Base-by-base conservation (phyloP, 805 yeast species). In the Starmerella floricola region DNA sequence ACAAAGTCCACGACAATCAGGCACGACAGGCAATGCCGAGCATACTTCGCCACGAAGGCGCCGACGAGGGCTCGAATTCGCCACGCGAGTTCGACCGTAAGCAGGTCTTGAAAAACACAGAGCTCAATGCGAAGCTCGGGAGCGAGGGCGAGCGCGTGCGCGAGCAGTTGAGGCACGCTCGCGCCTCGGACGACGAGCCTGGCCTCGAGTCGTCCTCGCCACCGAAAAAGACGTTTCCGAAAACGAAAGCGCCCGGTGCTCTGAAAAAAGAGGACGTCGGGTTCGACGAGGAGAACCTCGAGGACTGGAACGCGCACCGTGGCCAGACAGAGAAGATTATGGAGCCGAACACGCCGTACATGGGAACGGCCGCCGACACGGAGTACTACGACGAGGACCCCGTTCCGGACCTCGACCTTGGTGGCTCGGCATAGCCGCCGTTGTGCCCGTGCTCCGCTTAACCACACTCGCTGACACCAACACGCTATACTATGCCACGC, bases 81-180 rank as follows among this genome's bases (percentile, higher is more conserved):
- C 40, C 26, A 8, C 29, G 12, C n/a, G 41, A 32, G 31, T 54
- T 54, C 40, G 60, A 58, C 49, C 63, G 96, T 47, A 71, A 78
- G 51, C 74, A 79, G 55, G 95, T 86, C 16, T 74, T 79, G 44
- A 76, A 73, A 50, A 86, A 86, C 62, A 86, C 96, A 0, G 71
- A 72, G 49, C 62, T 78, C 52, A 86, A 86, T 58, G 79, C 95
- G 1, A 36, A 46, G 40, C 38, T 54, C 5, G 57, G 56, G 13
- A 18, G 30, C 19, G 53, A 46, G 28, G 57, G 56, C 45, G 47
- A 41, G 24, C 47, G 44, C 21, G 20, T 53, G 21, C 45, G 54
- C 15, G 42, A 34, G 15, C 38, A 31, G 36, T 26, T 48, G 31
- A 13, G 19, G 18, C 39, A 29, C 18, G 34, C 30, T 17, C 24